Conservation (phyloP, 83 land plant genomes). For the Diphasiastrum complanatum region DNA sequence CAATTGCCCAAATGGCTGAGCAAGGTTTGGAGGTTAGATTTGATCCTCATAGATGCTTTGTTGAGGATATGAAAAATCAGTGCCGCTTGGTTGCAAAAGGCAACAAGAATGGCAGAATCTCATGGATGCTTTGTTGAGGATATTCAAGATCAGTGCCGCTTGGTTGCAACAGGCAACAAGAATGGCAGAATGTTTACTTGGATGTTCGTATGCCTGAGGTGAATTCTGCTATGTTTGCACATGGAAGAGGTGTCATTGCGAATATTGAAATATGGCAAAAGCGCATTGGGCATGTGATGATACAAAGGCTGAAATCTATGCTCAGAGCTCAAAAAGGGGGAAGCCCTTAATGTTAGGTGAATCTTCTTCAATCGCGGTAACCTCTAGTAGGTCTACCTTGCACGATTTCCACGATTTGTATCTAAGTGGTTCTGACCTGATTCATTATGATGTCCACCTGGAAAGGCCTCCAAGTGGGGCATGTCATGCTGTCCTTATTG, state of each 20-base stretch:
- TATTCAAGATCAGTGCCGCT: not conserved
- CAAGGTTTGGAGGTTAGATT: not conserved
- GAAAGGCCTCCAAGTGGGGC: too few relatives aligned
- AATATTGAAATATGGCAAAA: not conserved
- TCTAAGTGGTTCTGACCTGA: too few relatives aligned
- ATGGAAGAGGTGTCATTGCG: not conserved
- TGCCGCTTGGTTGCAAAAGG: constrained; percentile 6
- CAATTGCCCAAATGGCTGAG: constrained; percentile 3
- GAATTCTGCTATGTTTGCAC: constrained; percentile 5
- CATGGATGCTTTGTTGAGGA: constrained; percentile 2
- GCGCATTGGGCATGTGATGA: not conserved
- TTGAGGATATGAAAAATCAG: not conserved
- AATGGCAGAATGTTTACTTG: not conserved
- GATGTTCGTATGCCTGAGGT: not conserved
- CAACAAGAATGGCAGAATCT: not conserved
- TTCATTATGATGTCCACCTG: too few relatives aligned
- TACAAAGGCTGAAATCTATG: not conserved
- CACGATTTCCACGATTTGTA: too few relatives aligned
- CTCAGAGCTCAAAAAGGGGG: too few relatives aligned
- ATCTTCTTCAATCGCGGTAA: too few relatives aligned
- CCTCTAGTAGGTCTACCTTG: too few relatives aligned
- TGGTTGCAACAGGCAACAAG: not conserved
- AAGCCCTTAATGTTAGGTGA: too few relatives aligned
- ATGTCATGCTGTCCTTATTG: too few relatives aligned
- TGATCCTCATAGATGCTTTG: not conserved